These are phyloP conservation scores for Glycine soja DNA, from an alignment of 306 rosid species.

Conservation along the genomic window DNA sequence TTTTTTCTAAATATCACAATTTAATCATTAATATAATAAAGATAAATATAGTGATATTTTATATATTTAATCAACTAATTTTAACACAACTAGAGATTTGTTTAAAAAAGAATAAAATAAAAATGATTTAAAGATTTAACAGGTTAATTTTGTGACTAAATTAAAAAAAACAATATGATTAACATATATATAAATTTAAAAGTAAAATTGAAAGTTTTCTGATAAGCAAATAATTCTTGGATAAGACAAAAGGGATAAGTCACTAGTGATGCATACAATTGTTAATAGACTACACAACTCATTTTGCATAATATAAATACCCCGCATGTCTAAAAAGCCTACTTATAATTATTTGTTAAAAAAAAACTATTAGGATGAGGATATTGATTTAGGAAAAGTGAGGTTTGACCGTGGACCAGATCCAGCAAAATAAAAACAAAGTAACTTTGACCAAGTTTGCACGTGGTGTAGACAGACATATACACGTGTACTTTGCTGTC, in stretches of 20 bases:
- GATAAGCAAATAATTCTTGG: background rate
- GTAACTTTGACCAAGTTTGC: slow-evolving; percentile 63
- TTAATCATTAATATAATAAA: background rate
- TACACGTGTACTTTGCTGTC: slow-evolving; percentile 75
- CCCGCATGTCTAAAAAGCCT: slow-evolving; percentile 5
- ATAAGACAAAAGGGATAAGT: slow-evolving; percentile 11
- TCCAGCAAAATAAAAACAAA: slow-evolving; percentile 48
- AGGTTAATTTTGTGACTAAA: background rate
- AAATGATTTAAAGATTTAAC: too few species aligned
- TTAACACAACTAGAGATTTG: too few species aligned
- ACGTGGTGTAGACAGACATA: slow-evolving; percentile 55
- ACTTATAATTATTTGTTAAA: background rate
- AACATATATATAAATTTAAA: background rate
- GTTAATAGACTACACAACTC: background rate
- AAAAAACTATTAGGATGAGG: background rate
- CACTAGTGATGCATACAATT: background rate
- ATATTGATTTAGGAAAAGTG: background rate
- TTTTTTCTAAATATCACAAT: background rate
- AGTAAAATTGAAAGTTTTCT: background rate
- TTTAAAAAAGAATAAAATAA: too few species aligned
- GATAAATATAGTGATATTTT: background rate
- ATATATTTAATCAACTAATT: background rate
- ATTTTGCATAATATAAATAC: background rate
- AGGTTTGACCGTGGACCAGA: slow-evolving; percentile 64
- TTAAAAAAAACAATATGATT: background rate